Base-by-base conservation (phyloP, 371 early-diverging fungal species). In the Furculomyces boomerangus region DNA sequence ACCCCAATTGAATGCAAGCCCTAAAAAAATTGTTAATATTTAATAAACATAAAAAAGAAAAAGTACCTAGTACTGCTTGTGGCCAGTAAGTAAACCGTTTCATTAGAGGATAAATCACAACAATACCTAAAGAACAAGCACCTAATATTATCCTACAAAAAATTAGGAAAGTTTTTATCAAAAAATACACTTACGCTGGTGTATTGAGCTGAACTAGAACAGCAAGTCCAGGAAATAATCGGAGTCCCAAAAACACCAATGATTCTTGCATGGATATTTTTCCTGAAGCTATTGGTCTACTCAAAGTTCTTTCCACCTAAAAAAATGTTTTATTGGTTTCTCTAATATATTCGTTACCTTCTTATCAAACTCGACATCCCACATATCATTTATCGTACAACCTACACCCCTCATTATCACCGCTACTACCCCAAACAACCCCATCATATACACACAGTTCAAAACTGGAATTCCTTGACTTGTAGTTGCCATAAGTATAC, bases 21-120 rank as follows among this genome's bases (percentile, higher is more conserved):
- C 86, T 30, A n/a, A n/a, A n/a, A n/a, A n/a, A n/a, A n/a, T n/a
- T n/a, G n/a, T n/a, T n/a, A n/a, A n/a, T n/a, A n/a, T n/a, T n/a
- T n/a, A n/a, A n/a, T n/a, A n/a, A n/a, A n/a, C n/a, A n/a, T n/a
- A n/a, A n/a, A n/a, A n/a, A n/a, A n/a, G n/a, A n/a, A n/a, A 30
- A 32, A 20, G 7, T 46, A 53, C 53, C 53, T n/a, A 94, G 74
- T 0, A 92, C 83, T 0, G 77, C 61, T 59, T 95, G 96, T 1
- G 95, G 94, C 90, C 90, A 93, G 63, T 88, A 89, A 0, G 95
- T 94, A 39, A 93, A 66, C 2, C 95, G 80, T 63, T 96, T 96
- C 91, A 93, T 90, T 16, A 86, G 71, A n/a, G 97, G 95, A 62
- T 96, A 96, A 0, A 80, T 70, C 0, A 74, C 74, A 0, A 94